A percentile compares a stretch with the other conserved stretches of the same genome.
Conservation (phyloP, 2,329 filamentous ascomycete species). For the Reticulascus tulasneorum region DNA sequence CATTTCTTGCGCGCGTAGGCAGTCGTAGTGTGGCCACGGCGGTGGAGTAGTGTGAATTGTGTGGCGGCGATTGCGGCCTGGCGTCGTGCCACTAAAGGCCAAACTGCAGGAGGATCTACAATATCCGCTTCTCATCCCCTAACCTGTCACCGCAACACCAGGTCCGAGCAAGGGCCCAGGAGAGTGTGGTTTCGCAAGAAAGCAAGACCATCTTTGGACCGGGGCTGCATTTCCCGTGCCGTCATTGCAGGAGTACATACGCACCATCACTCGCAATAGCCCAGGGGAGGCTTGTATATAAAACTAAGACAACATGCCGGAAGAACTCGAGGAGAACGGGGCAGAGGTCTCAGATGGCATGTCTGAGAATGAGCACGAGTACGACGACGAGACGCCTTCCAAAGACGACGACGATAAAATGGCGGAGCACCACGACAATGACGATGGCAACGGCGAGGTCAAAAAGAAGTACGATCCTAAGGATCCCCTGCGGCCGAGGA, state of each 20-base stretch:
- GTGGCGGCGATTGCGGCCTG: constrained; percentile 7
- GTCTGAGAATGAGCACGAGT: constrained; percentile 58
- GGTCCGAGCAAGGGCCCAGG: constrained; percentile 1
- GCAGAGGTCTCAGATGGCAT: constrained; percentile 54
- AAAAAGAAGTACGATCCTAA: constrained; percentile 78
- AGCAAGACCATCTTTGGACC: constrained; percentile 12
- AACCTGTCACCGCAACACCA: constrained; percentile 7
- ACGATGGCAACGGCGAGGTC: constrained; percentile 43
- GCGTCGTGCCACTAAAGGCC: constrained; percentile 8
- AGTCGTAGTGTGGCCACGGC: constrained; percentile 11
- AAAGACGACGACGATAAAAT: constrained; percentile 49
- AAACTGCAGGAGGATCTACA: constrained; percentile 9
- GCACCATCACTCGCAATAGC: constrained; percentile 4
- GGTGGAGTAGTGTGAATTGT: constrained; percentile 3
- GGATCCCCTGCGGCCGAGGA: constrained; percentile 80
- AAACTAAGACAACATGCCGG: constrained; percentile 52
- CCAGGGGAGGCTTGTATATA: constrained; percentile 36
- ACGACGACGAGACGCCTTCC: constrained; percentile 41
- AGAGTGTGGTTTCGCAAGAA: constrained; percentile 13
- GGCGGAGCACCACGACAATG: constrained; percentile 34
- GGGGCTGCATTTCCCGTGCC: constrained; percentile 29
- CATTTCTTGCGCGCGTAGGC: constrained; percentile 16
- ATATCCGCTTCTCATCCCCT: constrained; percentile 8
- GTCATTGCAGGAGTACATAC: constrained; percentile 17
- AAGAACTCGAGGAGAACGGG: constrained; percentile 49